A percentile compares a stretch with the other conserved stretches of the same genome.
Evolutionary conservation across 768 basidiomycete genomes (phyloP).

Genomic region (Dendrothele bispora): DNA sequence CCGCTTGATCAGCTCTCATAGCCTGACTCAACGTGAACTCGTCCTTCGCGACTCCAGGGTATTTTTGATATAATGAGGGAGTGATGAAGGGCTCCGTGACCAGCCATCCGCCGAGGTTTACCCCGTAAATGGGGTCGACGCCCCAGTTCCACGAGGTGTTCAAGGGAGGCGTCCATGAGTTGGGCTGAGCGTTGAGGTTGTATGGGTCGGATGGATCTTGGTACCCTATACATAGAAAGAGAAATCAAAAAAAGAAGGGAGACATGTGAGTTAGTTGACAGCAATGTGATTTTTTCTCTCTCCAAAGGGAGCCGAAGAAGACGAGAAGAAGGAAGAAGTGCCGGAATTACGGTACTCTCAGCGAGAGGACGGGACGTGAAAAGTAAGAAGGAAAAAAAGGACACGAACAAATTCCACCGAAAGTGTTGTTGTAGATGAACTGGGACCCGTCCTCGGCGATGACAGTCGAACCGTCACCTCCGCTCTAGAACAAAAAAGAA

Average conservation of each 20-base stretch:
- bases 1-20: conserved; percentile 63
- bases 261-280: conserved; percentile 2
- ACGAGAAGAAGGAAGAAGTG: neutral
- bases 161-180: conserved; percentile 73
- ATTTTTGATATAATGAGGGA: conserved; percentile 62
- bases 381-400: conserved; percentile 4
- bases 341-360: neutral
- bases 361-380: neutral
- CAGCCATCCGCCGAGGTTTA: conserved; percentile 77
- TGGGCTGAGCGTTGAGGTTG: conserved; percentile 64
- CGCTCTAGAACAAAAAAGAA: too few species aligned
- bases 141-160: conserved; percentile 71
- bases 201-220: conserved; percentile 64
- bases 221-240: conserved; percentile 40
- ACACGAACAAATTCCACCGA: conserved; percentile 62
- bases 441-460: conserved; percentile 60
- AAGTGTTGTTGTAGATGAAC: conserved; percentile 71
- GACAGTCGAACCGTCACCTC: conserved; percentile 63
- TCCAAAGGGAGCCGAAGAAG: neutral
- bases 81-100: conserved; percentile 78
- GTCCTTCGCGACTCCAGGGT: conserved; percentile 53
- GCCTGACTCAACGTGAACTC: conserved; percentile 68
- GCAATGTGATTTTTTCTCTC: too few species aligned
- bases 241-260: neutral
- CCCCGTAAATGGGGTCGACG: conserved; percentile 53